Evolutionary conservation across 2,329 filamentous ascomycete species (phyloP).

Genomic region (Furcasterigmium furcatum): DNA sequence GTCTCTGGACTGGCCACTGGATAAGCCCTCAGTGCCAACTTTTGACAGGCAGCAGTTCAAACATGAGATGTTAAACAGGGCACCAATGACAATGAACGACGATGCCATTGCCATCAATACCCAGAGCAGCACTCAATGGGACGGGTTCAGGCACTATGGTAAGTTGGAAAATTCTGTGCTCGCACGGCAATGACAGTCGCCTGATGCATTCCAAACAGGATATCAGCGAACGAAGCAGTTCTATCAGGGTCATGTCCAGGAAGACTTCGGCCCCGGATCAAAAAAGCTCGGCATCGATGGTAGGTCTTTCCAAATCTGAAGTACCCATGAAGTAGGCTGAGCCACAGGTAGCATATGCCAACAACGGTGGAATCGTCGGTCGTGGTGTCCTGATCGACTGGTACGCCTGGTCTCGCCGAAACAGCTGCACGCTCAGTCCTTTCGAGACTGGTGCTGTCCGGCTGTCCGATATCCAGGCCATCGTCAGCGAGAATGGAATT

Average conservation of each 20-base stretch:
- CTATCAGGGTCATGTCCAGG: not conserved
- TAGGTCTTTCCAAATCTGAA: too few relatives aligned
- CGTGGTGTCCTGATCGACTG: conserved; percentile 52
- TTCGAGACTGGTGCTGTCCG: conserved; percentile 49
- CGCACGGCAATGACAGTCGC: conserved; percentile 38
- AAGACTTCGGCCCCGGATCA: not conserved
- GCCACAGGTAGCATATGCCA: too few relatives aligned
- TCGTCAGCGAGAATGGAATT: conserved; percentile 34
- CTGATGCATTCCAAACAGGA: conserved; percentile 44
- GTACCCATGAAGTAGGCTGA: not conserved
- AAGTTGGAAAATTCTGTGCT: conserved; percentile 31
- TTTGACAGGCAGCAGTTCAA: too few relatives aligned
- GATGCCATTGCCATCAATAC: too few relatives aligned
- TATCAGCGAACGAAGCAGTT: too few relatives aligned
- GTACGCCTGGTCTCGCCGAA: conserved; percentile 42
- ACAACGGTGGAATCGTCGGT: too few relatives aligned
- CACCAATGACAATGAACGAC: too few relatives aligned
- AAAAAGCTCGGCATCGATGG: conserved; percentile 29
- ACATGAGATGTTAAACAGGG: too few relatives aligned
- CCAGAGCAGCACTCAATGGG: not conserved
- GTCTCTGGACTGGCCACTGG: too few relatives aligned
- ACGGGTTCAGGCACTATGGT: not conserved
- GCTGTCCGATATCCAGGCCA: conserved; percentile 8
- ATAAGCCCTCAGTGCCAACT: too few relatives aligned
- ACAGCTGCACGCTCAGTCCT: conserved; percentile 47